phyloP scores from a whole-genome alignment of 371 early-diverging fungal genomes.

The Phascolomyces articulosus region DNA sequence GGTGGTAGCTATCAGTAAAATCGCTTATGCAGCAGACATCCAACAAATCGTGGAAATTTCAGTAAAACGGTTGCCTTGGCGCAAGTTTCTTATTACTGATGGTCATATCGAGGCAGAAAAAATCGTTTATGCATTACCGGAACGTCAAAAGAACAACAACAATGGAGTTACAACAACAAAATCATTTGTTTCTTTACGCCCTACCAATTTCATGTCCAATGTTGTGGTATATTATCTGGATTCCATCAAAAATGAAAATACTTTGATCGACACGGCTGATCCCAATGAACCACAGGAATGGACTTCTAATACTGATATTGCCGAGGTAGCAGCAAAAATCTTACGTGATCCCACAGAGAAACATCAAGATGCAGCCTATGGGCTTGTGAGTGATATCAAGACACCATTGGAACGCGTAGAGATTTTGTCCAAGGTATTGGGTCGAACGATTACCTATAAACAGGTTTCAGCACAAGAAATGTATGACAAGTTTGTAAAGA shows the following conservation, averaged over 20 bases:
- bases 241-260: slow-evolving; percentile 8
- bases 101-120: neutral
- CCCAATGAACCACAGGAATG: slow-evolving; percentile 12
- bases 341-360: slow-evolving; percentile 22
- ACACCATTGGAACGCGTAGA: slow-evolving; percentile 12
- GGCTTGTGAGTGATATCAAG: slow-evolving; percentile 11
- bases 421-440: slow-evolving; percentile 1
- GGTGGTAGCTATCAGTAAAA: neutral
- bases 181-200: slow-evolving; percentile 31
- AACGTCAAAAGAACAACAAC: slow-evolving; percentile 15
- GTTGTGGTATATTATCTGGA: neutral
- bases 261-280: slow-evolving; percentile 3
- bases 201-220: slow-evolving; percentile 36
- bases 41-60: slow-evolving; percentile 39
- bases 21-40: slow-evolving; percentile 34
- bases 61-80: slow-evolving; percentile 20
- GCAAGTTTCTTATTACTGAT: slow-evolving; percentile 8
- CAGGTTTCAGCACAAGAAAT: no score
- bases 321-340: slow-evolving; percentile 7
- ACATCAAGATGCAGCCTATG: slow-evolving; percentile 16
- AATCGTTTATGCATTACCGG: slow-evolving; percentile 3
- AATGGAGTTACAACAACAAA: slow-evolving; percentile 15
- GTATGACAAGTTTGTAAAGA: neutral
- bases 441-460: slow-evolving; percentile 11
- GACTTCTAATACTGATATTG: slow-evolving; percentile 20